Evolutionary conservation across 176 grass and related monocot species (phyloP), one percentile per base, ranked within the genome.

Genomic region (Aegilops sharonensis): DNA sequence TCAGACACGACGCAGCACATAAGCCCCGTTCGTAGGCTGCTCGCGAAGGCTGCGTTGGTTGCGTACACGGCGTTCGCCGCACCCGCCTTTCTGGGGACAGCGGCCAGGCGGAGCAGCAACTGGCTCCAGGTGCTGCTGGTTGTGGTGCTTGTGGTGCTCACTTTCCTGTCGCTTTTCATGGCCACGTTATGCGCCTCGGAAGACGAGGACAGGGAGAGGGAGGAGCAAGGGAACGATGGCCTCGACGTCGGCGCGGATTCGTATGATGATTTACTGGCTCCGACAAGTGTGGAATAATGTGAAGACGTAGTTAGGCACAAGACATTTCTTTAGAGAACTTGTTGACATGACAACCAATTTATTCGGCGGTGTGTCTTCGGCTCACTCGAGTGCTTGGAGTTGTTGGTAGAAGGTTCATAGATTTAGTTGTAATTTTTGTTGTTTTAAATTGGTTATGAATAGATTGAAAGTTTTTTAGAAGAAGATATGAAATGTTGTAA

Each of bases 131-230:
- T 25, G 24, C 72, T 75, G 43, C 13, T 52, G 72, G 8, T 31
- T 14, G 14, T 75, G 43, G 43, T 75, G 72, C 72, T 4, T 13
- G 43, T 52, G 72, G 14, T 18, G 6, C 72, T 75, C 72, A 52
- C 72, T 25, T 1, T 75, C 43, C 3, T 75, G 72, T 48, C 43
- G 7, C 72, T 76, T 25, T 76, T 20, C 72, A 76, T 76, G 72
- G 72, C 72, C 45, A 52, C 72, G 72, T 8, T 76, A 25, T 25
- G 72, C 72, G 72, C 30, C 43, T 52, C 2, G 42, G 14, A 76
- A 52, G 43, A 76, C 72, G 72, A 76, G 43, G 72, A 76, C 25
- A 48, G 23, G 11, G 71, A 74, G 71, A 48, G n/a, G 71, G 71
- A 48, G 6, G 71, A 74, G n/a, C 11, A 27, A 17, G 71, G 25